phyloP scores from a whole-genome alignment of 371 early-diverging fungal genomes.

The Mortierella sp. region DNA sequence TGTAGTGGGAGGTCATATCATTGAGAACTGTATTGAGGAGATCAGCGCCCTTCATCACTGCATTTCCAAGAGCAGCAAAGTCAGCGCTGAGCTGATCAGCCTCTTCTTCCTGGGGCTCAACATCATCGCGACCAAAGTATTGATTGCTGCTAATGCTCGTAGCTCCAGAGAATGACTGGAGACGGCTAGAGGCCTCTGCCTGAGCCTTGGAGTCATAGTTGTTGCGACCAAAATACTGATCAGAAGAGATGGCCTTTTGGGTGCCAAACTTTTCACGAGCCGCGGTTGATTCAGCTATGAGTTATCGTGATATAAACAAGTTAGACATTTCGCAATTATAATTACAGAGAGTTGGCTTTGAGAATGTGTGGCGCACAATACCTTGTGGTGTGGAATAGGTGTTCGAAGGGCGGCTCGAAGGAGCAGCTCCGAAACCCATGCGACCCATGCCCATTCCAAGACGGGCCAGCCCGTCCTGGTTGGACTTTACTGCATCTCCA shows the following conservation, averaged over 20 bases:
- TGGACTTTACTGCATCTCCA: conserved; percentile 23
- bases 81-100: conserved; percentile 65
- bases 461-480: conserved; percentile 72
- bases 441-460: conserved; percentile 88
- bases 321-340: not conserved
- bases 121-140: conserved; percentile 84
- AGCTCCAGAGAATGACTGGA: conserved; percentile 80
- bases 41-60: conserved; percentile 74
- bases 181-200: conserved; percentile 72
- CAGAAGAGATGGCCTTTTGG: conserved; percentile 88
- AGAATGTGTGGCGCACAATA: not conserved
- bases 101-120: conserved; percentile 43
- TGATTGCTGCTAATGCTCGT: conserved; percentile 84
- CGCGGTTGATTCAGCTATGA: conserved; percentile 52
- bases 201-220: conserved; percentile 73
- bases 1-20: conserved; percentile 58
- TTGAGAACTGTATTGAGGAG: conserved; percentile 50
- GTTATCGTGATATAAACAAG: not conserved
- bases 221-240: conserved; percentile 91
- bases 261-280: conserved; percentile 79
- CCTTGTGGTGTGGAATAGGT: conserved; percentile 36
- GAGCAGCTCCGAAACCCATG: conserved; percentile 75
- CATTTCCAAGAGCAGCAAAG: conserved; percentile 74
- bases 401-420: conserved; percentile 30
- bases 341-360: not conserved